Conservation (phyloP, 129 eudicot genomes). For the Flaveria brownii region DNA sequence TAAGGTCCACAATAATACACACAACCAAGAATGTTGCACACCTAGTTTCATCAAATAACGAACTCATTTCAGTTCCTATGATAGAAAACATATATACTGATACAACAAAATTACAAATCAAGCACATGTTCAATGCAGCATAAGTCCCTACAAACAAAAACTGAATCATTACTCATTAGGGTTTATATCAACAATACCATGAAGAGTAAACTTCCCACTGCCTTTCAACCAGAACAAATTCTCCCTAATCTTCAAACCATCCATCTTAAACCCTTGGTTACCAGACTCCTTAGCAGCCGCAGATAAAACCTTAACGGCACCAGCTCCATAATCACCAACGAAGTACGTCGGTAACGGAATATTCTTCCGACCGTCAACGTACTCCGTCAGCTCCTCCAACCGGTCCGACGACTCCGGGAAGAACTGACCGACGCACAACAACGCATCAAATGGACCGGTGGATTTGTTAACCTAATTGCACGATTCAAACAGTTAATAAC, state of each 20-base stretch:
- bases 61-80: not conserved
- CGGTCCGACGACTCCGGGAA: constrained; percentile 73
- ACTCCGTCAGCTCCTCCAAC: constrained; percentile 69
- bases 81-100: not conserved
- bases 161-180: not conserved
- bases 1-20: not conserved
- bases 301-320: constrained; percentile 61
- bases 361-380: constrained; percentile 58
- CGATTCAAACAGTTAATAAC: not conserved
- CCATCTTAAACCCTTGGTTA: constrained; percentile 95
- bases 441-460: constrained; percentile 89
- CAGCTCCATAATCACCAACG: constrained; percentile 83
- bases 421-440: constrained; percentile 92
- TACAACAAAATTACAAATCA: not conserved
- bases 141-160: not conserved
- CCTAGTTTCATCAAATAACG: not conserved
- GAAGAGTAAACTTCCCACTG: constrained; percentile 75
- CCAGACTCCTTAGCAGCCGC: constrained; percentile 55
- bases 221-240: constrained; percentile 94
- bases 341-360: constrained; percentile 60
- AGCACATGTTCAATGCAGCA: not conserved
- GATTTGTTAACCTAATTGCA: constrained; percentile 80
- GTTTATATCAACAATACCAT: constrained; percentile 44
- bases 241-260: constrained; percentile 68
- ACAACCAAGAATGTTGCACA: not conserved